Evolutionary conservation across 2,329 filamentous ascomycete species (phyloP), one percentile per base, ranked within the genome.

Genomic region (Neopestalotiopsis sp.): DNA sequence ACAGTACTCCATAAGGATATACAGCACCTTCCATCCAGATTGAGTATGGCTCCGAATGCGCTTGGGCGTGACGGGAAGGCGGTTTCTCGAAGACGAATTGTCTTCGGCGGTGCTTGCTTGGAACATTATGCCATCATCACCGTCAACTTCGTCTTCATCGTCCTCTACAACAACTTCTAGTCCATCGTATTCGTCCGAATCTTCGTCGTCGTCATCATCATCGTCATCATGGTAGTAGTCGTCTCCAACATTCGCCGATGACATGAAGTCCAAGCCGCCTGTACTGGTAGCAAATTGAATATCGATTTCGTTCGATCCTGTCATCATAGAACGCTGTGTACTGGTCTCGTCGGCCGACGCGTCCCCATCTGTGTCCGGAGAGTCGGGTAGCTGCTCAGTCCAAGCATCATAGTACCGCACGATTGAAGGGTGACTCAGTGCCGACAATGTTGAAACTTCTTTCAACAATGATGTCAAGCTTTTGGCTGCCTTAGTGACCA

Each of bases 1-100:
- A 76, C 96, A 99, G 74, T 98, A 97, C 78, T 99, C 96, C 96
- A 99, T 99, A 70, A 97, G 96, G 68, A 99, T 98, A 78, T 98
- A 99, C 57, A 99, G 86, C 6, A 95, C 91, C 0, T 92, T 95
- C 66, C 88, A 89, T 70, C 88, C 87, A 4, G 88, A 82, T 58
- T 87, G 84, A 67, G 87, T 84, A 57, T 81, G 81, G 59, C 75
- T 77, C 69, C 76, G 74, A 14, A 73, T 73, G 57, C 68, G 75
- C 49, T 61, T 77, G 64, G 66, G 77, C 56, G 72, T 70, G 5
- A 61, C 56, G 6, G 68, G 67, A 13, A 70, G 65, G 72, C 61
- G 74, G 58, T 74, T 70, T 34, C 72, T 70, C 10, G 68, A 70
- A 17, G 68, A 68, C 53, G 72, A 73, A 67, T 74, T 70, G n/a